Percentiles rank a stretch among this genome's conserved stretches.
Conservation (phyloP, 2,329 filamentous ascomycete species). For the Tolypocladium amazonense region DNA sequence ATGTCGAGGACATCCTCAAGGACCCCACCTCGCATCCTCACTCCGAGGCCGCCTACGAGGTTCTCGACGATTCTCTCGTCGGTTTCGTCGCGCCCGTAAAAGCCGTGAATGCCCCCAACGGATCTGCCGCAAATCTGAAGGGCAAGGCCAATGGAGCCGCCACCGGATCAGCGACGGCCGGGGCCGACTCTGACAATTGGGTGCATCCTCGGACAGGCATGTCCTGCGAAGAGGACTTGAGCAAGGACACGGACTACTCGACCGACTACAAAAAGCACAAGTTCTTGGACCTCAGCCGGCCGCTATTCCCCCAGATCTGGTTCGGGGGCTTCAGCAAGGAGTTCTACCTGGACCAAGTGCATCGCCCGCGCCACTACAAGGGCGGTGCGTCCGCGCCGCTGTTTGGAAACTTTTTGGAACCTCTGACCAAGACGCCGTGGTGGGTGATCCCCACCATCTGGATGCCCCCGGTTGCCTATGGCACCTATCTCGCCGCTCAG, state of each 20-base stretch:
- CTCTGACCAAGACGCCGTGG: conserved; percentile 91
- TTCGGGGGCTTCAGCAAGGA: conserved; percentile 78
- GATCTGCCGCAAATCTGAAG: conserved; percentile 5
- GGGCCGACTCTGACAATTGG: conserved; percentile 16
- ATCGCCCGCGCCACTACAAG: conserved; percentile 90
- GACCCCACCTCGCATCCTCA: conserved; percentile 77
- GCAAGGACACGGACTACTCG: conserved; percentile 66
- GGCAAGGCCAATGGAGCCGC: conserved; percentile 4
- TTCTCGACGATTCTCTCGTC: conserved; percentile 76
- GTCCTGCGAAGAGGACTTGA: conserved; percentile 79
- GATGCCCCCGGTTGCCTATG: conserved; percentile 72
- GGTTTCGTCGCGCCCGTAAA: conserved; percentile 64
- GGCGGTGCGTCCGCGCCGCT: conserved; percentile 85
- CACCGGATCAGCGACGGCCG: conserved; percentile 15
- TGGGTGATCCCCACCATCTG: conserved; percentile 78
- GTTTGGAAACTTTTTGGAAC: conserved; percentile 98
- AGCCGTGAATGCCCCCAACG: conserved; percentile 23
- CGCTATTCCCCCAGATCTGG: conserved; percentile 83
- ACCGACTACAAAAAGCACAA: conserved; percentile 83
- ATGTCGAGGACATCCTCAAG: conserved; percentile 71
- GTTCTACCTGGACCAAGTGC: conserved; percentile 96
- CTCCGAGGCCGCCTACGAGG: conserved; percentile 89
- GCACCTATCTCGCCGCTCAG: conserved; percentile 51
- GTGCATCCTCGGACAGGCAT: conserved; percentile 67
- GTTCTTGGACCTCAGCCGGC: conserved; percentile 80